These are phyloP conservation scores for Candida broadrunensis DNA, from an alignment of 805 yeast genomes.

Conservation along the genomic window DNA sequence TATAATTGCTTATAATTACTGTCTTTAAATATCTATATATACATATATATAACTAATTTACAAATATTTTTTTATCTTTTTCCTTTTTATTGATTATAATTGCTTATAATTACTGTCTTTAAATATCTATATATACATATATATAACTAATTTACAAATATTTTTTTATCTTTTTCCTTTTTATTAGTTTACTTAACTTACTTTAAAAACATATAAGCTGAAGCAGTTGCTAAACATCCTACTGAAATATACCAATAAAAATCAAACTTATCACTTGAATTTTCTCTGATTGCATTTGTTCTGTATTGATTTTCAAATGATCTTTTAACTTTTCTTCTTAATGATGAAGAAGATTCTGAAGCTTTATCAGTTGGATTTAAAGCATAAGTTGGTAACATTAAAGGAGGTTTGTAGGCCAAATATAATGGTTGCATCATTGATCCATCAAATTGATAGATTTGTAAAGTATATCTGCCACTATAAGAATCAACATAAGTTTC, in stretches of 20 bases:
- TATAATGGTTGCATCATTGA: constrained; percentile 81
- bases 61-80: no score
- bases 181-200: constrained; percentile 4
- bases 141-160: no score
- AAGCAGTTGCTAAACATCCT: constrained; percentile 40
- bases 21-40: no score
- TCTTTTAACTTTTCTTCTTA: constrained; percentile 56
- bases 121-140: no score
- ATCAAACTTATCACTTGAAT: constrained; percentile 31
- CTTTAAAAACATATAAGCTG: constrained; percentile 31
- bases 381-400: constrained; percentile 92
- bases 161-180: no score
- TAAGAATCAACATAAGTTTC: constrained; percentile 67
- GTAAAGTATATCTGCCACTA: constrained; percentile 78
- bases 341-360: constrained; percentile 30
- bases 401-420: constrained; percentile 88
- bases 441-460: constrained; percentile 76
- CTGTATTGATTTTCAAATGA: constrained; percentile 75
- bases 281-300: constrained; percentile 66
- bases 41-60: no score
- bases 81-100: no score
- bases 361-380: constrained; percentile 74
- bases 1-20: no score
- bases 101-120: no score
- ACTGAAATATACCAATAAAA: constrained; percentile 56